These are phyloP conservation scores for Mariannaea elegans DNA, from an alignment of 2,329 filamentous ascomycete genomes.

Conservation along the genomic window DNA sequence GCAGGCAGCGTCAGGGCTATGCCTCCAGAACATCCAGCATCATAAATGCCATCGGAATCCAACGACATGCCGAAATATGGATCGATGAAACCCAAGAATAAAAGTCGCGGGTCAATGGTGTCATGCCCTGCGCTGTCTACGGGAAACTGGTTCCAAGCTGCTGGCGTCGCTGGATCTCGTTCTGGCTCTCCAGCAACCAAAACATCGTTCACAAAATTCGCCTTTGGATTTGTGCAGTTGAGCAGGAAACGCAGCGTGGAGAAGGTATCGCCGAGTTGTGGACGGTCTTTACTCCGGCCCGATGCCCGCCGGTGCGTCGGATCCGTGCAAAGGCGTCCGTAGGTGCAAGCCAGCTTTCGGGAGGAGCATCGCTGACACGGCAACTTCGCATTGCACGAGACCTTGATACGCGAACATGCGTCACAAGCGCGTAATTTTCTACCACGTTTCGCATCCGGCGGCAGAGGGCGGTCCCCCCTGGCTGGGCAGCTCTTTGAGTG, in stretches of 20 bases:
- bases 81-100: neutral
- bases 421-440: conserved; percentile 28
- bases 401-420: conserved; percentile 4
- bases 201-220: conserved; percentile 10
- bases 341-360: conserved; percentile 7
- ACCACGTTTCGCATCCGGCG: conserved; percentile 17
- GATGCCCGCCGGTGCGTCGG: neutral
- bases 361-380: conserved; percentile 20
- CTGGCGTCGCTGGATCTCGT: conserved; percentile 1
- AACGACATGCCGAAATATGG: neutral
- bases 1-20: neutral
- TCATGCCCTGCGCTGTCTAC: neutral
- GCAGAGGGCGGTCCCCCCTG: conserved; percentile 17
- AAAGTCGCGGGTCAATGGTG: neutral
- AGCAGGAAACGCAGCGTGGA: conserved; percentile 17
- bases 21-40: neutral
- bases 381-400: conserved; percentile 3
- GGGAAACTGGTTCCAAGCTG: no score
- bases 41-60: neutral
- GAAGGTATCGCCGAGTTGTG: no score
- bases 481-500: conserved; percentile 22
- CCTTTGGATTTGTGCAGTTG: conserved; percentile 4
- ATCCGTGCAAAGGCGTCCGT: conserved; percentile 20
- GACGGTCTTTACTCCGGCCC: neutral
- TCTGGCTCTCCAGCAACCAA: conserved; percentile 22